phyloP scores from a whole-genome alignment of 2,329 filamentous ascomycete species.

The Fusarium verticillioides region DNA sequence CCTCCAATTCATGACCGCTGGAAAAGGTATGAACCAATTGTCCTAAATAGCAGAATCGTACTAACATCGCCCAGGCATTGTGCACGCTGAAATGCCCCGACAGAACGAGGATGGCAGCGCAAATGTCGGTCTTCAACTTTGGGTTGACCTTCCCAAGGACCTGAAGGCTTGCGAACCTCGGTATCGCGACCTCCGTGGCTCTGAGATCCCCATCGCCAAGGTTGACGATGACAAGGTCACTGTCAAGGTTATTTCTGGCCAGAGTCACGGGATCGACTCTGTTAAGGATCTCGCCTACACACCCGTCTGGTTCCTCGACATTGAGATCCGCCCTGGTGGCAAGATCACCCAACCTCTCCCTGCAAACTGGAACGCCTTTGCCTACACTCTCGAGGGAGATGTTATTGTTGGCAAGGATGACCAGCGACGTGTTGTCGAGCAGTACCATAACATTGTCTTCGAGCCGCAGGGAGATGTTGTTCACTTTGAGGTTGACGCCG shows the following conservation, averaged over 20 bases:
- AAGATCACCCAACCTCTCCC: conserved; percentile 80
- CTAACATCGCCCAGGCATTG: conserved; percentile 70
- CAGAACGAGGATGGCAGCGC: conserved; percentile 78
- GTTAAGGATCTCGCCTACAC: conserved; percentile 94
- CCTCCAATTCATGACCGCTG: conserved; percentile 97
- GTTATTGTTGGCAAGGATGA: conserved; percentile 69
- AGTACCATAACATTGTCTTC: conserved; percentile 92
- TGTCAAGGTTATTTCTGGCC: conserved; percentile 91
- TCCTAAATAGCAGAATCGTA: not conserved
- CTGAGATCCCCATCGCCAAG: conserved; percentile 81
- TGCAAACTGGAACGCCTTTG: conserved; percentile 87
- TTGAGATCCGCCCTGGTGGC: conserved; percentile 83
- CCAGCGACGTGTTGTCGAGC: conserved; percentile 64
- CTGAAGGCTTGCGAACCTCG: conserved; percentile 91
- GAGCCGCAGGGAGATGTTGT: conserved; percentile 81
- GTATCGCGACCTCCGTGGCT: conserved; percentile 84
- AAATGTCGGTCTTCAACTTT: conserved; percentile 91
- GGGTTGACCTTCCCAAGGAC: conserved; percentile 87
- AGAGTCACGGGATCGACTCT: conserved; percentile 84
- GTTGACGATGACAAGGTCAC: conserved; percentile 78
- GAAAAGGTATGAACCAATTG: conserved; percentile 51
- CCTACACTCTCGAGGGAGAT: conserved; percentile 83
- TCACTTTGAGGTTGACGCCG: conserved; percentile 73
- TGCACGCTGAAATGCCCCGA: conserved; percentile 95
- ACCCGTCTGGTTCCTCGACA: conserved; percentile 94